phyloP scores from a whole-genome alignment of 75 land plant genomes.

The Adiantum capillusveneris region DNA sequence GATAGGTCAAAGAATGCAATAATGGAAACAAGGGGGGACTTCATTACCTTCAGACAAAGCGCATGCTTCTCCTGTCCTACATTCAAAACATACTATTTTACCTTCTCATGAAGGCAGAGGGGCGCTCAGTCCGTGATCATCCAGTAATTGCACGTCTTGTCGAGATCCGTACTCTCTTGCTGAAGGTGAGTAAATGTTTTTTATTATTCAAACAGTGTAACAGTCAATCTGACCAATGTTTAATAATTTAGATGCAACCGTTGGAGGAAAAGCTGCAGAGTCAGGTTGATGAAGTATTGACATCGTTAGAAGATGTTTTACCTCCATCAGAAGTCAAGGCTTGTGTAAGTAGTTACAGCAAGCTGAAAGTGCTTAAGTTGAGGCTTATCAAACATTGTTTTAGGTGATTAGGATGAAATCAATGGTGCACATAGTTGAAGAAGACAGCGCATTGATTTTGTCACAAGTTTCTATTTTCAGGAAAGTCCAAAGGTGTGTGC shows the following conservation, averaged over 20 bases:
- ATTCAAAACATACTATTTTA: conserved; percentile 69
- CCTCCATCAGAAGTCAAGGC: neutral
- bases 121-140: conserved; percentile 59
- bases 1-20: conserved; percentile 65
- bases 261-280: conserved; percentile 35
- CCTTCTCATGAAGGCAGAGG: conserved; percentile 74
- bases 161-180: conserved; percentile 75
- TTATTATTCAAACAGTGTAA: no score
- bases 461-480: neutral
- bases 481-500: neutral
- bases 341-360: neutral
- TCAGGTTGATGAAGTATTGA: conserved; percentile 21
- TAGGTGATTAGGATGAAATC: no score
- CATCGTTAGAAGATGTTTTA: no score
- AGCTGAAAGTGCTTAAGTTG: no score
- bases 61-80: conserved; percentile 71
- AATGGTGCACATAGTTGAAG: no score
- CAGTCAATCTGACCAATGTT: no score
- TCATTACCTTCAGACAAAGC: conserved; percentile 85
- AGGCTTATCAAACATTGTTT: no score
- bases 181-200: conserved; percentile 86
- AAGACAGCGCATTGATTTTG: no score
- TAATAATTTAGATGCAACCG: conserved; percentile 27
- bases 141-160: conserved; percentile 72
- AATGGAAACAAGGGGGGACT: conserved; percentile 66